A percentile compares a stretch with the other conserved stretches of the same genome.
Evolutionary conservation across 768 basidiomycete genomes (phyloP).

Genomic region (Lentinula lateritia): DNA sequence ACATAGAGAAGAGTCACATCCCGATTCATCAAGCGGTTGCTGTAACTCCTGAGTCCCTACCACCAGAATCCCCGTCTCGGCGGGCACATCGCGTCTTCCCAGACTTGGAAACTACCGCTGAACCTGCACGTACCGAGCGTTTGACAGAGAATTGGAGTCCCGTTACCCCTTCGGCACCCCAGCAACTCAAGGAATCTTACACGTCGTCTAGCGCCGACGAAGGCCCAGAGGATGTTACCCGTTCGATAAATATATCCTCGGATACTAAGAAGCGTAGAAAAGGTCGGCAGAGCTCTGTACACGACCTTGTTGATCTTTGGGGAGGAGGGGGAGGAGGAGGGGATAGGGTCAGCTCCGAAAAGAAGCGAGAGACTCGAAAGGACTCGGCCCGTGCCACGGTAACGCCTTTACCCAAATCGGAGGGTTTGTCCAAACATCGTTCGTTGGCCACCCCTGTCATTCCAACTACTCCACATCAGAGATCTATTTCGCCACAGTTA

Average conservation of each 20-base stretch:
- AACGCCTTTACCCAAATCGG: conserved; percentile 6
- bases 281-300: conserved; percentile 74
- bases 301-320: conserved; percentile 77
- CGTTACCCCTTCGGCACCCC: conserved; percentile 17
- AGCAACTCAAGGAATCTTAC: conserved; percentile 25
- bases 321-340: conserved; percentile 44
- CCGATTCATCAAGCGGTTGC: conserved; percentile 31
- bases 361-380: conserved; percentile 10
- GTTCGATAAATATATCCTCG: conserved; percentile 11
- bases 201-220: conserved; percentile 58
- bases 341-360: conserved; percentile 1
- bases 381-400: conserved; percentile 8
- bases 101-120: conserved; percentile 10
- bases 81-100: conserved; percentile 18
- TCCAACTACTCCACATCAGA: conserved; percentile 8
- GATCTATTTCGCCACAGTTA: conserved; percentile 19
- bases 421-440: conserved; percentile 1
- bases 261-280: conserved; percentile 31
- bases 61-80: conserved; percentile 29
- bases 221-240: conserved; percentile 43
- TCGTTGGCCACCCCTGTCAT: conserved; percentile 2
- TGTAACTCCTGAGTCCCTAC: conserved; percentile 14
- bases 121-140: conserved; percentile 4
- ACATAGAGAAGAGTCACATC: conserved; percentile 44
- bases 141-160: conserved; percentile 48